phyloP scores from a whole-genome alignment of 2,329 filamentous ascomycete genomes.

The Botrytis aclada region DNA sequence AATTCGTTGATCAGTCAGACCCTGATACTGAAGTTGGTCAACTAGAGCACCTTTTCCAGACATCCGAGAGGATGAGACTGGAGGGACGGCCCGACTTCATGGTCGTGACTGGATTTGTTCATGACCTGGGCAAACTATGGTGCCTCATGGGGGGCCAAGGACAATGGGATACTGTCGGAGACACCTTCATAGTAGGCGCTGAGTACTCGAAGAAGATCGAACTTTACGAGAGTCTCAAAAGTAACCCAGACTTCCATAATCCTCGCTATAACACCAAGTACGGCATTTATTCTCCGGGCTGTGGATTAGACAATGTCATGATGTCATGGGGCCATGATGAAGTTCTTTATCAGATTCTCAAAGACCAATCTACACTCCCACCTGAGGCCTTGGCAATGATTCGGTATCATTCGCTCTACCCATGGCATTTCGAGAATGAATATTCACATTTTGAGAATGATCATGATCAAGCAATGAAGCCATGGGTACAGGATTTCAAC shows the following conservation, averaged over 20 bases:
- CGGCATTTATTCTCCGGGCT: slow-evolving; percentile 77
- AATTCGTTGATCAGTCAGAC: slow-evolving; percentile 85
- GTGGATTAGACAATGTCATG: slow-evolving; percentile 84
- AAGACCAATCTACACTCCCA: slow-evolving; percentile 76
- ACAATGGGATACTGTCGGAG: slow-evolving; percentile 91
- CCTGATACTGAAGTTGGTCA: slow-evolving; percentile 84
- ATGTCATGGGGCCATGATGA: slow-evolving; percentile 88
- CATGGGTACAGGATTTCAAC: slow-evolving; percentile 73
- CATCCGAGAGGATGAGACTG: slow-evolving; percentile 82
- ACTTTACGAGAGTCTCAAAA: slow-evolving; percentile 72
- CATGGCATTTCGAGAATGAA: slow-evolving; percentile 80
- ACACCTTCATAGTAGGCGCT: slow-evolving; percentile 78
- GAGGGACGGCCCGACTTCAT: slow-evolving; percentile 83
- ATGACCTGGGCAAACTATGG: slow-evolving; percentile 76
- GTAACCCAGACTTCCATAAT: slow-evolving; percentile 72
- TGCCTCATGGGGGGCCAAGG: slow-evolving; percentile 80
- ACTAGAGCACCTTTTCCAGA: slow-evolving; percentile 86
- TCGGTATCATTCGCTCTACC: slow-evolving; percentile 87
- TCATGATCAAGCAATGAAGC: slow-evolving; percentile 54
- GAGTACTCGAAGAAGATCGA: slow-evolving; percentile 74
- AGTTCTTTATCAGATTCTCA: slow-evolving; percentile 82
- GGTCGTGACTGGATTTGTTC: slow-evolving; percentile 73
- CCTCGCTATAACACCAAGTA: slow-evolving; percentile 70
- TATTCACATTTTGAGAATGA: slow-evolving; percentile 81
- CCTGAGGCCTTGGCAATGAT: slow-evolving; percentile 88